A percentile compares a stretch with the other conserved stretches of the same genome.
Evolutionary conservation across 371 early-diverging fungal species (phyloP).

Genomic region (Lichtheimia ramosa): DNA sequence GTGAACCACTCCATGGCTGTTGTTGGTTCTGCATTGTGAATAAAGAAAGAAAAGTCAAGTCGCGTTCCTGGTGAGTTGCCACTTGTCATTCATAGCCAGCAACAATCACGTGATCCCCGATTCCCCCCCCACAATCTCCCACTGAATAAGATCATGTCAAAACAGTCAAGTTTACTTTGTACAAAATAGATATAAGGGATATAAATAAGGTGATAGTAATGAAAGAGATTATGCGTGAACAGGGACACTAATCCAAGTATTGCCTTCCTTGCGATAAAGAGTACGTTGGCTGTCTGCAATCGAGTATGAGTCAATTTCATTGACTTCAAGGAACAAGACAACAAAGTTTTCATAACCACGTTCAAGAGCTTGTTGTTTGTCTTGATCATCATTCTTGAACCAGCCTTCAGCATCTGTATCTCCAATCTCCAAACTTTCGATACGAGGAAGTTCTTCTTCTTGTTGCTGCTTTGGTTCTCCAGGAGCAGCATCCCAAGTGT

Average conservation of each 20-base stretch:
- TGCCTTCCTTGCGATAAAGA: conserved; percentile 16
- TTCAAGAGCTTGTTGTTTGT: conserved; percentile 21
- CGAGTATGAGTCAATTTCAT: conserved; percentile 25
- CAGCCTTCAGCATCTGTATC: conserved; percentile 16
- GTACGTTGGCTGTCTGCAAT: conserved; percentile 6
- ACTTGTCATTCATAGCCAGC: no score
- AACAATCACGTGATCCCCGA: no score
- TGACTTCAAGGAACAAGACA: conserved; percentile 28
- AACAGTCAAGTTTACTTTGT: no score
- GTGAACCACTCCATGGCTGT: no score
- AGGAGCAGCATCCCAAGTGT: conserved; percentile 18
- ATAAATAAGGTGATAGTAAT: not conserved
- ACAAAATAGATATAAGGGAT: not conserved
- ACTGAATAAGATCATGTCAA: no score
- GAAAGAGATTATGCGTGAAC: not conserved
- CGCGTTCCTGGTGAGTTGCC: no score
- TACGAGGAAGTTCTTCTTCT: conserved; percentile 5
- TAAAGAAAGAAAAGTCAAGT: no score
- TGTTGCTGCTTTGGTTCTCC: conserved; percentile 15
- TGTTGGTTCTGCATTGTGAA: no score
- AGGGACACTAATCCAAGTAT: conserved; percentile 2
- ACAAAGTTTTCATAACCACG: conserved; percentile 32
- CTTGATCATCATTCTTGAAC: conserved; percentile 19
- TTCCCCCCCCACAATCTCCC: no score
- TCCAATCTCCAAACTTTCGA: conserved; percentile 15